Conservation (phyloP, 345 rosid species). For the Toxicodendron radicans region DNA sequence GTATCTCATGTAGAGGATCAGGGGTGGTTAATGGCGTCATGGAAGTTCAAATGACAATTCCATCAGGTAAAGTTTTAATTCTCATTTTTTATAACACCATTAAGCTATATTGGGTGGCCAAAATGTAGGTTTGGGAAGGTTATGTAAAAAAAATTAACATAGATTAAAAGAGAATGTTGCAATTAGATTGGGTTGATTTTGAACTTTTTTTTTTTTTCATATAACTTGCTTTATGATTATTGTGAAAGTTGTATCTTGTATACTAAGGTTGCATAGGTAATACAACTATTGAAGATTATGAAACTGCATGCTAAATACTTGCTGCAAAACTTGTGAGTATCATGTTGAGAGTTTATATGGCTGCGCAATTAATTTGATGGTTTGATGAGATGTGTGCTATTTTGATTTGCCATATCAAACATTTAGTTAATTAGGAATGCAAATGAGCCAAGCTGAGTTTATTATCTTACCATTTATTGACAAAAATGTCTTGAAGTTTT, state of each 20-base stretch:
- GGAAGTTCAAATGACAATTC: constrained; percentile 67
- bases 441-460: not conserved
- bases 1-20: constrained; percentile 71
- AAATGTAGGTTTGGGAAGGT: constrained; percentile 1
- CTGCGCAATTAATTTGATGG: not conserved
- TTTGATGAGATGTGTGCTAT: not conserved
- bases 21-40: constrained; percentile 77
- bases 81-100: constrained; percentile 17
- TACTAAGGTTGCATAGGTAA: not conserved
- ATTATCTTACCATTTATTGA: too few species aligned
- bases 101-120: not conserved
- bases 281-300: not conserved
- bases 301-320: not conserved
- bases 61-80: constrained; percentile 59
- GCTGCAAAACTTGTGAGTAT: not conserved
- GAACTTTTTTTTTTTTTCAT: not conserved
- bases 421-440: not conserved
- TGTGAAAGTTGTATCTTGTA: not conserved
- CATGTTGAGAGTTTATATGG: not conserved
- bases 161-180: not conserved
- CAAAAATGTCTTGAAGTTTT: not conserved
- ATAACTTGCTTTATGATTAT: constrained; percentile 10
- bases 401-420: not conserved
- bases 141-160: constrained; percentile 2
- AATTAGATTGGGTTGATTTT: not conserved